phyloP scores from a whole-genome alignment of 139 green algal species.

The Chlorella vulgaris region DNA sequence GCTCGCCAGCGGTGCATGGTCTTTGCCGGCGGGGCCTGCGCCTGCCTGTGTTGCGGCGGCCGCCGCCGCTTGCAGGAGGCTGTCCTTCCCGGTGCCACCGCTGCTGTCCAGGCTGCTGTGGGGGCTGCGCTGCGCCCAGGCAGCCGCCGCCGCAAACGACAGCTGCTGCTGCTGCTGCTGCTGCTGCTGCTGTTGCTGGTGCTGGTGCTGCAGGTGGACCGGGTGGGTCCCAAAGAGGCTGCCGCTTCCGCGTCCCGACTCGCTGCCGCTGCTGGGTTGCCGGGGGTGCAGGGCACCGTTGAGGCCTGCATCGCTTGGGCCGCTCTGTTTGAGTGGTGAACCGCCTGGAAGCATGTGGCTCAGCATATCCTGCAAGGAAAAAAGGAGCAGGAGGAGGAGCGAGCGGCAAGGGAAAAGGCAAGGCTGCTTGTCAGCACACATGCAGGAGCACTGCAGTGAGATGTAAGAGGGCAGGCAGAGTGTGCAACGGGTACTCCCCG shows the following conservation, averaged over 20 bases:
- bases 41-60: background rate
- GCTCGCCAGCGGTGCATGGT: background rate
- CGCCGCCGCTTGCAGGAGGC: background rate
- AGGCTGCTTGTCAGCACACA: too few species aligned
- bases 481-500: too few species aligned
- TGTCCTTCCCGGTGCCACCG: background rate
- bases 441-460: too few species aligned
- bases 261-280: background rate
- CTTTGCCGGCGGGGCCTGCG: background rate
- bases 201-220: background rate
- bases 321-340: background rate
- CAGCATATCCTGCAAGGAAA: background rate
- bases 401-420: background rate
- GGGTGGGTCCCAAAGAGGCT: background rate
- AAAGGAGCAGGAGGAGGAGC: background rate
- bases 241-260: background rate
- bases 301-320: background rate
- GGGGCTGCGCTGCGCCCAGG: background rate
- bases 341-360: background rate
- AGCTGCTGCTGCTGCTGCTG: background rate
- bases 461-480: too few species aligned
- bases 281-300: conserved; percentile 16
- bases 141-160: background rate
- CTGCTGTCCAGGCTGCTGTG: conserved; percentile 26
- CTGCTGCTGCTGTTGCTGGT: background rate